These are phyloP conservation scores for Tetracladium setigerum DNA, from an alignment of 495 filamentous ascomycete genomes.

Conservation along the genomic window DNA sequence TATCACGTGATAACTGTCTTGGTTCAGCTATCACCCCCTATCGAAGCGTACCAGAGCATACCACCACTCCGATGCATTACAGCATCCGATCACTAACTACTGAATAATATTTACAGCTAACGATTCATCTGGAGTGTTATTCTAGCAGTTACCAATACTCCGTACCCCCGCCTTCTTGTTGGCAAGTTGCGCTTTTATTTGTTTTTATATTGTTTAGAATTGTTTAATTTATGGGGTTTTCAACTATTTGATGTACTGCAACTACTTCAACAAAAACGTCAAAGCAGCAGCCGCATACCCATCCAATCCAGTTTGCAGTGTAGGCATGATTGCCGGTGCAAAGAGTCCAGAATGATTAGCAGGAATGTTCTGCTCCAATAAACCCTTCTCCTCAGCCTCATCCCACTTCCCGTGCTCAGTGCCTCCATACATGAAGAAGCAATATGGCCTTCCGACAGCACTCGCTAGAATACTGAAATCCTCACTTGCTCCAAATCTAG, in stretches of 20 bases:
- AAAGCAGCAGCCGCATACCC: constrained; percentile 45
- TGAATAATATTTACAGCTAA: too few species aligned
- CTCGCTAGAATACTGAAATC: constrained; percentile 50
- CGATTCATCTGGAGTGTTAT: too few species aligned
- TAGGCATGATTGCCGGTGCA: constrained; percentile 50
- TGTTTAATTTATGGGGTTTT: too few species aligned
- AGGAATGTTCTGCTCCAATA: constrained; percentile 31
- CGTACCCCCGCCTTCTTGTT: too few species aligned
- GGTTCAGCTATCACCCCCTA: too few species aligned
- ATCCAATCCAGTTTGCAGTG: constrained; percentile 45
- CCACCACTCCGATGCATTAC: too few species aligned
- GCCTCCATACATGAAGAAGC: constrained; percentile 50
- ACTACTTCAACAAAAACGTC: constrained; percentile 26
- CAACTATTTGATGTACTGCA: not conserved
- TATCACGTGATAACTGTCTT: too few species aligned
- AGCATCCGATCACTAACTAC: too few species aligned
- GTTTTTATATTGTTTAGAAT: too few species aligned
- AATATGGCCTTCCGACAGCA: constrained; percentile 35
- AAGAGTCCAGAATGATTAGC: constrained; percentile 53
- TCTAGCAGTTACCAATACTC: too few species aligned
- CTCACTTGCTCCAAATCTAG: constrained; percentile 31
- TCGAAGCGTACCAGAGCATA: too few species aligned
- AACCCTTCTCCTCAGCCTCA: constrained; percentile 30
- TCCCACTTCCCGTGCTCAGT: constrained; percentile 22
- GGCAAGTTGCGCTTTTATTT: too few species aligned